phyloP scores from a whole-genome alignment of 495 filamentous ascomycete genomes.

The Neurospora sp. region DNA sequence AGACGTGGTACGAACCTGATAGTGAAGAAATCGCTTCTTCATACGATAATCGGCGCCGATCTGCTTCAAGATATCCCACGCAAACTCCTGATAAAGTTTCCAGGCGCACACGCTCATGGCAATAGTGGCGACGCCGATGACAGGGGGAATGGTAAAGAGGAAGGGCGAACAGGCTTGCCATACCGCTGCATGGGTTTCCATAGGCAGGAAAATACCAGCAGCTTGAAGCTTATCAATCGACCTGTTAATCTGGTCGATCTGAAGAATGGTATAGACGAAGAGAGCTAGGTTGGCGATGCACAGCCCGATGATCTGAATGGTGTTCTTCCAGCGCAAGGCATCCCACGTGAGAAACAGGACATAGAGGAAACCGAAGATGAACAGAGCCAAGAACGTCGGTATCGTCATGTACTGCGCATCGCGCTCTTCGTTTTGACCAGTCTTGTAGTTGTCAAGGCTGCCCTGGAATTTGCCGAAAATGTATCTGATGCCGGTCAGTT shows the following conservation, averaged over 20 bases:
- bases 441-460: conserved; percentile 27
- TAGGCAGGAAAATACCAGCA: conserved; percentile 19
- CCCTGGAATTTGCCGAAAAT: conserved; percentile 61
- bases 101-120: conserved; percentile 69
- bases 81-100: conserved; percentile 97
- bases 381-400: conserved; percentile 85
- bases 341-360: conserved; percentile 83
- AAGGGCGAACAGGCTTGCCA: conserved; percentile 63
- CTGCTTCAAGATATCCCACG: conserved; percentile 98
- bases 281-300: conserved; percentile 86
- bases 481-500: conserved; percentile 39
- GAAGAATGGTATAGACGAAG: conserved; percentile 83
- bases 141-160: conserved; percentile 73
- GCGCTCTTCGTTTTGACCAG: conserved; percentile 14
- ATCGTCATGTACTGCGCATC: conserved; percentile 54
- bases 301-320: conserved; percentile 94
- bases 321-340: conserved; percentile 89
- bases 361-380: conserved; percentile 95
- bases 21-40: conserved; percentile 92
- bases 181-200: conserved; percentile 34
- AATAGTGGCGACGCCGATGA: conserved; percentile 68
- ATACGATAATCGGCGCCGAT: conserved; percentile 95
- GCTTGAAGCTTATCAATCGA: conserved; percentile 46
- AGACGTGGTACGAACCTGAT: conserved; percentile 57
- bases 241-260: conserved; percentile 75